A percentile compares a stretch with the other conserved stretches of the same genome.
These are phyloP conservation scores for Phoenix dactylifera DNA, from an alignment of 176 grass and related monocot genomes.

Conservation along the genomic window DNA sequence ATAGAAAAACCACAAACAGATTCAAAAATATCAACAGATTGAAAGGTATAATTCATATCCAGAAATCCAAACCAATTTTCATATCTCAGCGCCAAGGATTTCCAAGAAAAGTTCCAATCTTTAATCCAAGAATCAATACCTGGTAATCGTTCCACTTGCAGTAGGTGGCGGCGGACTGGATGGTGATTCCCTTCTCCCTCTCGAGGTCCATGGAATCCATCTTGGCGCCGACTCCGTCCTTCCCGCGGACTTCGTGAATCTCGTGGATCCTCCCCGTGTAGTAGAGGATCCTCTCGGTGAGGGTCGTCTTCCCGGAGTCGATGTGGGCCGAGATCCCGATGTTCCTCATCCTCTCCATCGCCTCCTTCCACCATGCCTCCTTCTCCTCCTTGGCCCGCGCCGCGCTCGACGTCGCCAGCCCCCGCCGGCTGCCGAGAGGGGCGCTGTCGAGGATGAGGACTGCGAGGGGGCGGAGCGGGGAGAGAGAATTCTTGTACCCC, in stretches of 20 bases:
- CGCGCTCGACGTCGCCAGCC: conserved; percentile 17
- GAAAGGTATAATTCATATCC: no score
- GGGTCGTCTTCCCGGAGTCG: conserved; percentile 96
- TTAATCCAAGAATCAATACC: conserved; percentile 12
- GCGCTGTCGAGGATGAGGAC: conserved; percentile 1
- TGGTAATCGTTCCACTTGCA: conserved; percentile 95
- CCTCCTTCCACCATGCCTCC: conserved; percentile 64
- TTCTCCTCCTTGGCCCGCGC: conserved; percentile 69
- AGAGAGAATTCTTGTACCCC: neutral
- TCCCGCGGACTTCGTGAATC: conserved; percentile 94
- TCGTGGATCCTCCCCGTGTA: conserved; percentile 93
- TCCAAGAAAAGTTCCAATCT: neutral
- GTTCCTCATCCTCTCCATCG: conserved; percentile 84
- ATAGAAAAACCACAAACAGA: no score
- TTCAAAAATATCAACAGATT: no score
- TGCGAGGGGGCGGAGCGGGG: neutral
- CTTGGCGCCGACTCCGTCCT: conserved; percentile 83
- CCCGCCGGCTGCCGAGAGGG: neutral
- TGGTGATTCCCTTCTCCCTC: conserved; percentile 93
- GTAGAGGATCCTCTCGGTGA: conserved; percentile 84
- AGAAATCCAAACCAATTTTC: no score
- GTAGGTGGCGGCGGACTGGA: conserved; percentile 95
- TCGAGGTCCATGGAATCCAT: conserved; percentile 99
- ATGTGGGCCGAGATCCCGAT: conserved; percentile 97
- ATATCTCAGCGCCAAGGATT: no score